These are phyloP conservation scores for Tricholoma terreum DNA, from an alignment of 768 basidiomycete genomes.

Conservation along the genomic window DNA sequence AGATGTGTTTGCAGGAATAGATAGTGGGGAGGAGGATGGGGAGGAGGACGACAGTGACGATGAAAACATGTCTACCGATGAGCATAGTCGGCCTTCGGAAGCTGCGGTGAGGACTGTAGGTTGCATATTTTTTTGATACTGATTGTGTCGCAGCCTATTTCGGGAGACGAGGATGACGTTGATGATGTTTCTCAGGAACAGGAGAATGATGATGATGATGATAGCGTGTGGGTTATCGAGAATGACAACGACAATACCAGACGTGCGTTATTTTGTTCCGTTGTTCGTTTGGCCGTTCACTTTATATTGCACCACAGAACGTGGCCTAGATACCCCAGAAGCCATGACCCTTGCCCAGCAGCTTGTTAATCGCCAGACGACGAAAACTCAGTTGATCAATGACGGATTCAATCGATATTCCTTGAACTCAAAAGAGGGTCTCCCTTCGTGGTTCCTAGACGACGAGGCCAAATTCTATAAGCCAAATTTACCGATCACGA, in stretches of 20 bases:
- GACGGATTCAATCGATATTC: constrained; percentile 96
- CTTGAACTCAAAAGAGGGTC: constrained; percentile 84
- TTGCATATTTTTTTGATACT: neutral
- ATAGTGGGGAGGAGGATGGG: constrained; percentile 34
- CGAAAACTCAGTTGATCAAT: constrained; percentile 85
- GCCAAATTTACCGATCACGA: constrained; percentile 93
- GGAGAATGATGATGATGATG: constrained; percentile 47
- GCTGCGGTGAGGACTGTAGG: constrained; percentile 10
- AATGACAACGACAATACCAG: constrained; percentile 69
- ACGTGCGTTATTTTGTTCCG: constrained; percentile 39
- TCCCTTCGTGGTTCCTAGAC: constrained; percentile 96
- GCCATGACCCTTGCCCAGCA: constrained; percentile 89
- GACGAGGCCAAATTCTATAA: constrained; percentile 94
- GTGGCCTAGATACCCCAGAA: constrained; percentile 83
- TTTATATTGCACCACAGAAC: constrained; percentile 43
- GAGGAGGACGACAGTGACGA: constrained; percentile 28
- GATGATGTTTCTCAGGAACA: constrained; percentile 69
- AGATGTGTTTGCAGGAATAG: constrained; percentile 75
- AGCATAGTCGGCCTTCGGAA: constrained; percentile 21
- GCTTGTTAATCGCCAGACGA: constrained; percentile 87
- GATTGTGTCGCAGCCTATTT: constrained; percentile 6
- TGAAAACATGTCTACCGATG: constrained; percentile 17
- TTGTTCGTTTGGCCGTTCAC: neutral
- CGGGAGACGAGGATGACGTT: constrained; percentile 58
- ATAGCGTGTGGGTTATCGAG: constrained; percentile 78